A percentile compares a stretch with the other conserved stretches of the same genome.
phyloP scores from a whole-genome alignment of 768 basidiomycete genomes.

The Boletus sensibilis region DNA sequence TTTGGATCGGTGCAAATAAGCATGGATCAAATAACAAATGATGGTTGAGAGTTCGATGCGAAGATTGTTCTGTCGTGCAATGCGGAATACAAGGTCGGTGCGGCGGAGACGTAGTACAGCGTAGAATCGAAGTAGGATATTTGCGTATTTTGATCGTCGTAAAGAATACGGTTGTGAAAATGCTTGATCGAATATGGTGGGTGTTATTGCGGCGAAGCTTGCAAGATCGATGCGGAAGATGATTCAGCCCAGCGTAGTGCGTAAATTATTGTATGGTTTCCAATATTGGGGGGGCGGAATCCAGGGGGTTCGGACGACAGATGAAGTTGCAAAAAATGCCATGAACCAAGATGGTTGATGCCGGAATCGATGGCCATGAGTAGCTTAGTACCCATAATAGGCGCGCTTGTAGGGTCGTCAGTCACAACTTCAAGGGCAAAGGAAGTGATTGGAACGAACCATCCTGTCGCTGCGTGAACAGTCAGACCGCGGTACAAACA shows the following conservation, averaged over 20 bases:
- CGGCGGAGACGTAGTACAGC: conserved; percentile 15
- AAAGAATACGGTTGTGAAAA: conserved; percentile 24
- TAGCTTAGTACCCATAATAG: conserved; percentile 56
- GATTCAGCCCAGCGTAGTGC: conserved; percentile 19
- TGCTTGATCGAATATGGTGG: conserved; percentile 26
- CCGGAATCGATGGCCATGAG: conserved; percentile 7
- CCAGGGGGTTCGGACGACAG: conserved; percentile 17
- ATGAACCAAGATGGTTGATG: conserved; percentile 31
- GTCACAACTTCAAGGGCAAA: conserved; percentile 9
- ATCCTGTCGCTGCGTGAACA: conserved; percentile 52
- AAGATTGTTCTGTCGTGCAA: conserved; percentile 32
- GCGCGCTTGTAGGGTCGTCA: conserved; percentile 45
- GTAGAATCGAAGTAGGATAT: conserved; percentile 23
- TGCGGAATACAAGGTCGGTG: conserved; percentile 23
- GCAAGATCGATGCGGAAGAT: conserved; percentile 35
- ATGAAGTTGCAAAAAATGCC: conserved; percentile 25
- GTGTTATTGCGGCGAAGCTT: conserved; percentile 17
- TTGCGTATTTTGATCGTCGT: conserved; percentile 27
- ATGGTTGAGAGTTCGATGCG: conserved; percentile 33
- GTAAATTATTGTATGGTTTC: conserved; percentile 27
- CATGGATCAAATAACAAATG: conserved; percentile 33
- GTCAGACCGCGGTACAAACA: conserved; percentile 1
- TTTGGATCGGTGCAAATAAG: conserved; percentile 36
- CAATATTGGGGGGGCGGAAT: conserved; percentile 20
- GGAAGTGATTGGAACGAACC: conserved; percentile 33